phyloP scores from a whole-genome alignment of 345 rosid species.

The Physaria fendleri region DNA sequence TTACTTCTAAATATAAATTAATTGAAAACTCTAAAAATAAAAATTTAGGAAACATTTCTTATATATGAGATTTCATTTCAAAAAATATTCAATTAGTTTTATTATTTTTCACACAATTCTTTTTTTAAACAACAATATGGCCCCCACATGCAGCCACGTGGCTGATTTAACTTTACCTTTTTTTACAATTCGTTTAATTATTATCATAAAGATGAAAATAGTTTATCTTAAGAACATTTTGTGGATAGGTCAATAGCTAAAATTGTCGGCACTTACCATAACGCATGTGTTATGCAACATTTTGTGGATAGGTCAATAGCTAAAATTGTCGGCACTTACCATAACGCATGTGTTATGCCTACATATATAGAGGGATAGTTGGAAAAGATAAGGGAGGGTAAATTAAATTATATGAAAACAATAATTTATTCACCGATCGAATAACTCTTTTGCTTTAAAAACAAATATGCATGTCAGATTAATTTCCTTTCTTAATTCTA shows the following conservation, averaged over 20 bases:
- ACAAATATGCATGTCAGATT: not conserved
- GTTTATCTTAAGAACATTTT: constrained; percentile 10
- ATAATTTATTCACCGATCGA: constrained; percentile 24
- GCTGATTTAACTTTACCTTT: not conserved
- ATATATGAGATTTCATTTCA: not conserved
- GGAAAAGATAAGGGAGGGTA: not conserved
- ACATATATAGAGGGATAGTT: not conserved
- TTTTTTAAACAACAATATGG: constrained; percentile 1
- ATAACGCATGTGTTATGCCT: constrained; percentile 24
- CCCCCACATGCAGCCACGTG: constrained; percentile 36
- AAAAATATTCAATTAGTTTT: not conserved
- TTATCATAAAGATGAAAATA: not conserved
- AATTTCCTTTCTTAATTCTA: constrained; percentile 11
- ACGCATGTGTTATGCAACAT: constrained; percentile 30
- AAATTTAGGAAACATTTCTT: too few relatives aligned
- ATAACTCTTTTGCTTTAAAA: constrained; percentile 6
- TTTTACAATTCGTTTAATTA: not conserved
- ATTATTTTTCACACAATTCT: not conserved
- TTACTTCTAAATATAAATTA: too few relatives aligned
- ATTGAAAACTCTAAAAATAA: too few relatives aligned
- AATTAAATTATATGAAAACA: constrained; percentile 4
- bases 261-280: constrained; percentile 28
- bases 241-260: constrained; percentile 24
- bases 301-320: constrained; percentile 22
- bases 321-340: constrained; percentile 29